Percentiles rank a stretch among this genome's conserved stretches.
Evolutionary conservation across 805 yeast genomes (phyloP).

Genomic region (Wickerhamiella azymoides): DNA sequence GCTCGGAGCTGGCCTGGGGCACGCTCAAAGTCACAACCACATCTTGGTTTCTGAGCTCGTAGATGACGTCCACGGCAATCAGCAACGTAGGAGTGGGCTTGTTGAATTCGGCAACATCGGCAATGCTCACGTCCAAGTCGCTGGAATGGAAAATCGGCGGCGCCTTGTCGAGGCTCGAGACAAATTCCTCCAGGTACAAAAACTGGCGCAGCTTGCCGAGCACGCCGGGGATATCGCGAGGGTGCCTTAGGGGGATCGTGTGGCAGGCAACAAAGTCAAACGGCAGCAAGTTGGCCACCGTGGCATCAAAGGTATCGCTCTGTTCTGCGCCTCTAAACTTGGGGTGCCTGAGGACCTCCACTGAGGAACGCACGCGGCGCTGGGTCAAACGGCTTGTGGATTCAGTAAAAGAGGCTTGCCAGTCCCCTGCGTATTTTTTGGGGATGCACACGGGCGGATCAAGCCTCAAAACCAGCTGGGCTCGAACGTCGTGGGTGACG

Average conservation of each 20-base stretch:
- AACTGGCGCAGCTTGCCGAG: conserved; percentile 17
- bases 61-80: conserved; percentile 8
- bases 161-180: conserved; percentile 12
- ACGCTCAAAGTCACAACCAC: background rate
- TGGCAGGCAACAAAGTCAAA: conserved; percentile 16
- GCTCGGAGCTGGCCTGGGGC: conserved; percentile 1
- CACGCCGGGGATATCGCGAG: conserved; percentile 19
- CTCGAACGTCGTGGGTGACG: conserved; percentile 18
- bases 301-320: conserved; percentile 15
- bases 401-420: conserved; percentile 9
- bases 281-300: conserved; percentile 20
- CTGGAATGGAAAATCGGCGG: conserved; percentile 9
- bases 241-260: conserved; percentile 22
- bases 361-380: conserved; percentile 8
- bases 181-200: conserved; percentile 10
- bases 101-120: conserved; percentile 18
- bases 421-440: conserved; percentile 10
- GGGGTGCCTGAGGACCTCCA: conserved; percentile 13
- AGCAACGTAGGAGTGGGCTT: conserved; percentile 14
- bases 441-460: conserved; percentile 26
- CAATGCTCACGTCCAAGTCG: conserved; percentile 17
- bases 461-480: conserved; percentile 23
- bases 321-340: conserved; percentile 10
- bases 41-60: background rate
- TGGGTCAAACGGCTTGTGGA: conserved; percentile 11